phyloP scores from a whole-genome alignment of 208 protist species.

The Lotmaria passim region DNA sequence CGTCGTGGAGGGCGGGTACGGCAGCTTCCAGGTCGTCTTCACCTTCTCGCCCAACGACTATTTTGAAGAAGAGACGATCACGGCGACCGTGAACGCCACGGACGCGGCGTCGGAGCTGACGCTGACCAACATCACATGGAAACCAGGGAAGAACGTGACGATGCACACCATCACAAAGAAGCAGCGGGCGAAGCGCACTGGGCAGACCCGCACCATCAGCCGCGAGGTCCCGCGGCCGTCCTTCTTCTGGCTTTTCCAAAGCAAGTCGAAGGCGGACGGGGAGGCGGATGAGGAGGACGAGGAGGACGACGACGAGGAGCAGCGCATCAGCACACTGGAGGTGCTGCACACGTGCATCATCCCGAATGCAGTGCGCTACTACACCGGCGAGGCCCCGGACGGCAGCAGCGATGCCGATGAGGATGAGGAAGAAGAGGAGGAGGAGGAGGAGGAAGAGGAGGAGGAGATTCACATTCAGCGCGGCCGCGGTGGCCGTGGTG shows the following conservation, averaged over 20 bases:
- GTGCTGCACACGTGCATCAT: slow-evolving; percentile 76
- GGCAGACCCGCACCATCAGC: slow-evolving; percentile 47
- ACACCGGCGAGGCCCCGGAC: slow-evolving; percentile 88
- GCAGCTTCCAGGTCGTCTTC: slow-evolving; percentile 81
- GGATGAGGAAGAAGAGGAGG: slow-evolving; percentile 79
- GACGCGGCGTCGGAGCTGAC: slow-evolving; percentile 51
- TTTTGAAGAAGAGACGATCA: slow-evolving; percentile 75
- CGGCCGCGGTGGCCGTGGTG: slow-evolving; percentile 41
- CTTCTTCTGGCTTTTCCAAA: slow-evolving; percentile 86
- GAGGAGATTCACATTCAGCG: slow-evolving; percentile 41
- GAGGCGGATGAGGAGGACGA: slow-evolving; percentile 44
- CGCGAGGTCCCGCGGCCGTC: slow-evolving; percentile 59
- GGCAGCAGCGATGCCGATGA: slow-evolving; percentile 73
- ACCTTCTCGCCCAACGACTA: slow-evolving; percentile 84
- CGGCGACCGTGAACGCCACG: slow-evolving; percentile 52
- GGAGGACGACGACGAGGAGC: slow-evolving; percentile 57
- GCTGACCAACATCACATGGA: slow-evolving; percentile 78
- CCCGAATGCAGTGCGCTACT: slow-evolving; percentile 80
- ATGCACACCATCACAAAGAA: slow-evolving; percentile 65
- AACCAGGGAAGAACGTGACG: slow-evolving; percentile 79
- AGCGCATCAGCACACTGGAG: slow-evolving; percentile 47
- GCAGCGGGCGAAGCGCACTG: slow-evolving; percentile 51
- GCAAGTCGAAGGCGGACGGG: slow-evolving; percentile 26
- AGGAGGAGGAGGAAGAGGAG: slow-evolving; percentile 59
- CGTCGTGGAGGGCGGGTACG: slow-evolving; percentile 58